Evolutionary conservation across 192 early-diverging fungal species (phyloP), one percentile per base, ranked within the genome.

Genomic region (Coemansia sp.): DNA sequence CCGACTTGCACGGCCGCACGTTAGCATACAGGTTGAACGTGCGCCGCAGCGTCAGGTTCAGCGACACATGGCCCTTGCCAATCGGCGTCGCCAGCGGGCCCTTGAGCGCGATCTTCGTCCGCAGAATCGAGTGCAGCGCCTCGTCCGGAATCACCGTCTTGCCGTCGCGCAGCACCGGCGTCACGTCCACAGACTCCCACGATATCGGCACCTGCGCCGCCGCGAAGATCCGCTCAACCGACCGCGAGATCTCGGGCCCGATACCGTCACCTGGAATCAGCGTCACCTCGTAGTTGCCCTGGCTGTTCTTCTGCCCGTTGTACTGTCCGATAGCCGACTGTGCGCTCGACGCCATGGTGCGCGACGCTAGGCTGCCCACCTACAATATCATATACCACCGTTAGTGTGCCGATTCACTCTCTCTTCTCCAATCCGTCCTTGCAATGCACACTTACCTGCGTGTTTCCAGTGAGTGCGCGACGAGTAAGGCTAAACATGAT

Each of bases 21-120:
- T 99, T 98, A 77, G 97, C 97, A 67, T 93, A 99, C 68, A 99
- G 88, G 87, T 97, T 95, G 85, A 99, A 99, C 31, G 94, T 96
- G 78, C 97, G 94, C 75, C 89, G 88, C 64, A 90, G 86, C 62
- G 89, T 90, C 86, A 92, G 84, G 81, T 93, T 91, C 79, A 99
- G 89, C 62, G 97, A 99, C 63, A 97, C 95, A 83, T 99, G 97
- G 62, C 97, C 97, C 84, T 99, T 99, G 76, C 97, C 97, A 74
- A 99, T 92, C 34, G 97, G 97, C 19, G 97, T 99, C 36, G 93
- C 97, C 78, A 99, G 88, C 61, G 97, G 97, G 42, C 89, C 94
- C 86, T 99, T 99, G 75, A 99, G 87, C 57, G 97, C 97, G 53
- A 99, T 90, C 74, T 94, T 99, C 86, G 96, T 98, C 74, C 90